These are phyloP conservation scores for Pythium dissimile DNA, from an alignment of 352 stramenopile genomes.

Conservation along the genomic window DNA sequence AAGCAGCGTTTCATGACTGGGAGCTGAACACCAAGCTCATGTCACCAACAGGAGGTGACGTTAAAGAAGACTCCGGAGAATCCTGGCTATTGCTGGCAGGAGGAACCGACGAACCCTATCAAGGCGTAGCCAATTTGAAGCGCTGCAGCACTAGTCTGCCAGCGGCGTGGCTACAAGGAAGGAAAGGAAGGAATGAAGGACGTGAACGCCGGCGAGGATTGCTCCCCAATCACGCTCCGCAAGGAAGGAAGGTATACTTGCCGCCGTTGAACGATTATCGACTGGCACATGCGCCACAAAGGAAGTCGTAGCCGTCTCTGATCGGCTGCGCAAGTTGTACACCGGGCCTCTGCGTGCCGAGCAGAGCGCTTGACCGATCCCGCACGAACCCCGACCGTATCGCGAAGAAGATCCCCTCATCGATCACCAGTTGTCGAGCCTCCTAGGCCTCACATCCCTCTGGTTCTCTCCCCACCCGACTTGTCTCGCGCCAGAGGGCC, in stretches of 20 bases:
- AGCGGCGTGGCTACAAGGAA: no score
- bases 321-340: no score
- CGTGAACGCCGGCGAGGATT: neutral
- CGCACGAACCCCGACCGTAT: no score
- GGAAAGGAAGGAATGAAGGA: neutral
- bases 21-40: constrained; percentile 5
- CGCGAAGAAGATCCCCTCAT: neutral
- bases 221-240: neutral
- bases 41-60: constrained; percentile 12
- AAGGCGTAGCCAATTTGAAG: neutral
- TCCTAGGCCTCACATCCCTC: neutral
- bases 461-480: no score
- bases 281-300: no score
- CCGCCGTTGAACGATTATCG: no score
- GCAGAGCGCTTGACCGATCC: no score
- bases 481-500: no score
- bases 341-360: no score
- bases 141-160: no score
- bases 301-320: no score
- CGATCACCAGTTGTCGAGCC: neutral
- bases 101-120: neutral
- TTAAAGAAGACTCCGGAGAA: constrained; percentile 5
- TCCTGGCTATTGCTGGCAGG: neutral
- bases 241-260: no score
- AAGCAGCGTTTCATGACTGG: neutral